phyloP scores from a whole-genome alignment of 257 asterid species.

The Echites panduratus region DNA sequence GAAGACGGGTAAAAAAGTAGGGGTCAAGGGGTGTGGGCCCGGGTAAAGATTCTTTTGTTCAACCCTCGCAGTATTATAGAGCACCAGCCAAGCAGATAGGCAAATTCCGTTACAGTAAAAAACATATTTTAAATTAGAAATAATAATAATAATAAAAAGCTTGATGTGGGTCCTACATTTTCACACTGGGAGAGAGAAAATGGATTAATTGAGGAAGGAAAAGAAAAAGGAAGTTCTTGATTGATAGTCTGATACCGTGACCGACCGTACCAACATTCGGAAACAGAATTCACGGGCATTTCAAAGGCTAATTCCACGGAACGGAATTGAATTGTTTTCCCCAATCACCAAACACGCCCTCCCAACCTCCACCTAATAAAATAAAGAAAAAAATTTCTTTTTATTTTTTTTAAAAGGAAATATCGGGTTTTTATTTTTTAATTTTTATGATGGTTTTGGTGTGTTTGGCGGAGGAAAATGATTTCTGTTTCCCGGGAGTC shows the following conservation, averaged over 20 bases:
- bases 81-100: conserved; percentile 11
- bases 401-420: no score
- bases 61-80: neutral
- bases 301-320: conserved; percentile 32
- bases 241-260: neutral
- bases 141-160: neutral
- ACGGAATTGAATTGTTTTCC: conserved; percentile 33
- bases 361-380: neutral
- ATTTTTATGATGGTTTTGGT: neutral
- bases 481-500: conserved; percentile 47
- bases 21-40: neutral
- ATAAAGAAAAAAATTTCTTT: neutral
- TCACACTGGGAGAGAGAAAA: neutral
- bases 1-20: neutral
- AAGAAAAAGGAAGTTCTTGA: neutral
- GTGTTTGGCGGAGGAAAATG: conserved; percentile 24
- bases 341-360: neutral
- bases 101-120: conserved; percentile 11
- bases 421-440: neutral
- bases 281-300: conserved; percentile 46
- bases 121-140: no score
- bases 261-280: conserved; percentile 48
- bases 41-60: neutral
- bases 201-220: neutral
- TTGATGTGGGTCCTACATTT: neutral